phyloP scores from a whole-genome alignment of 805 yeast genomes.

The Kluyveromyces aestuarii region DNA sequence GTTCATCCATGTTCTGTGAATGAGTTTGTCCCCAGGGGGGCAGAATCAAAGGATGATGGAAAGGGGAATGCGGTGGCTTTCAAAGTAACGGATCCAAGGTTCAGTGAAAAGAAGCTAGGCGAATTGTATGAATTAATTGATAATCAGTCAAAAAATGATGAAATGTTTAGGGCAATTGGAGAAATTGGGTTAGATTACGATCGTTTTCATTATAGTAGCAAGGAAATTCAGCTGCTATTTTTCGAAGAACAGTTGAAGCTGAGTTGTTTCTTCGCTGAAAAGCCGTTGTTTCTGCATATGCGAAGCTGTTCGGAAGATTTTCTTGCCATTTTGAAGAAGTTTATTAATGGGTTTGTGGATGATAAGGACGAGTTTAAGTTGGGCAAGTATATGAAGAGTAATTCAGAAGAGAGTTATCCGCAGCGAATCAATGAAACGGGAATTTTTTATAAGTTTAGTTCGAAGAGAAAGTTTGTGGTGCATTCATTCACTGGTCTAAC shows the following conservation, averaged over 20 bases:
- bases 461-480: slow-evolving; percentile 60
- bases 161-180: slow-evolving; percentile 77
- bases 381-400: slow-evolving; percentile 3
- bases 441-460: slow-evolving; percentile 25
- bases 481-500: slow-evolving; percentile 89
- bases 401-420: not conserved
- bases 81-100: slow-evolving; percentile 5
- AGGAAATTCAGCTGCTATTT: slow-evolving; percentile 54
- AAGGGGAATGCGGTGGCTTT: slow-evolving; percentile 9
- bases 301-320: slow-evolving; percentile 81
- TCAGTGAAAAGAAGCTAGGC: slow-evolving; percentile 11
- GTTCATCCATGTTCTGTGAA: slow-evolving; percentile 89
- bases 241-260: slow-evolving; percentile 69
- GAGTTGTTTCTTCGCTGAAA: slow-evolving; percentile 32
- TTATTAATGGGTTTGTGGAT: slow-evolving; percentile 35
- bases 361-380: slow-evolving; percentile 16
- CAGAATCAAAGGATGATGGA: slow-evolving; percentile 21
- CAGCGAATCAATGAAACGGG: slow-evolving; percentile 4
- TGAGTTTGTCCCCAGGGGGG: slow-evolving; percentile 34
- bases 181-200: slow-evolving; percentile 96
- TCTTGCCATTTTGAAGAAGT: slow-evolving; percentile 52
- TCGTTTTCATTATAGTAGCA: slow-evolving; percentile 66
- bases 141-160: slow-evolving; percentile 37
- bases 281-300: slow-evolving; percentile 88
- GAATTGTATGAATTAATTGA: slow-evolving; percentile 42